These are phyloP conservation scores for Ogataea glucozyma DNA, from an alignment of 805 yeast genomes.

Conservation along the genomic window DNA sequence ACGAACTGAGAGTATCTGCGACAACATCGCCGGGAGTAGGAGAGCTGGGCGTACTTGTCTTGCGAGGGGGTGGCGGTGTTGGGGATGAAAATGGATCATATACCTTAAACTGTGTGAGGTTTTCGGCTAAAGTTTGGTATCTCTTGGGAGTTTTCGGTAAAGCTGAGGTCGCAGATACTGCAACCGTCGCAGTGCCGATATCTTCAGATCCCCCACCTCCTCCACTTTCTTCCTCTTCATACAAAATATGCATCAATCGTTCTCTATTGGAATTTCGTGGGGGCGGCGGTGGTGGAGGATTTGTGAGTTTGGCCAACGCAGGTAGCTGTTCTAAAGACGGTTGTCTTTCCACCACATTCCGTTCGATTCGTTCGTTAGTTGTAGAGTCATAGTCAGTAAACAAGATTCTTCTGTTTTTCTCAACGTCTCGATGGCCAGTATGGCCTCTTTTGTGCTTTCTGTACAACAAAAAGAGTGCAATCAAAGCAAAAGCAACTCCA, in stretches of 20 bases:
- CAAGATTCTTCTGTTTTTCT: conserved; percentile 2
- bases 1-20: conserved; percentile 23
- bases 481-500: conserved; percentile 21
- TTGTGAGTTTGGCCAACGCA: background rate
- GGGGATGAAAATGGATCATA: conserved; percentile 1
- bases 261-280: conserved; percentile 15
- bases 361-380: background rate
- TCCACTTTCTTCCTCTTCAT: conserved; percentile 29
- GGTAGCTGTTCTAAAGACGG: background rate
- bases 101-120: conserved; percentile 21
- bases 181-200: background rate
- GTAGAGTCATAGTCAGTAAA: conserved; percentile 2
- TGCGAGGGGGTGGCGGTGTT: background rate
- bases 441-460: conserved; percentile 12
- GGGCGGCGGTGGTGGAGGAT: conserved; percentile 13
- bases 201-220: background rate
- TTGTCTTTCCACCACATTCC: background rate
- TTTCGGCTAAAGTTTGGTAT: conserved; percentile 27
- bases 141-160: conserved; percentile 17
- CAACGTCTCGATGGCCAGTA: background rate
- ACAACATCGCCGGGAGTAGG: conserved; percentile 14
- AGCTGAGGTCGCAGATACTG: background rate
- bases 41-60: background rate
- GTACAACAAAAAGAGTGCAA: conserved; percentile 18
- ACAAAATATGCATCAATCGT: conserved; percentile 32